These are phyloP conservation scores for Tulasnella sp. DNA, from an alignment of 768 basidiomycete genomes.

Conservation along the genomic window DNA sequence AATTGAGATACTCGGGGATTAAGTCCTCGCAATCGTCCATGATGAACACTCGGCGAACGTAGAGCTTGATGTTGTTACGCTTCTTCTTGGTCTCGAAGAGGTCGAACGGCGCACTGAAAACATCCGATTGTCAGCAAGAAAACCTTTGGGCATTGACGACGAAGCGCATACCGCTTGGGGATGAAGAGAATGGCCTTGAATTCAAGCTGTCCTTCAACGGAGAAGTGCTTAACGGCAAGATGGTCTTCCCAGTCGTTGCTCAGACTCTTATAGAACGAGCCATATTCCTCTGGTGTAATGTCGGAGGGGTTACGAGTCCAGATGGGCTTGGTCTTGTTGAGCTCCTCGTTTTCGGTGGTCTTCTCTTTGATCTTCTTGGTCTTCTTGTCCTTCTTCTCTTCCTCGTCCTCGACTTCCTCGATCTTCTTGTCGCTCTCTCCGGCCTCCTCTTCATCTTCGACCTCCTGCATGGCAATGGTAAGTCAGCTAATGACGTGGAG, in stretches of 20 bases:
- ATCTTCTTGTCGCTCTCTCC: slow-evolving; percentile 64
- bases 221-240: slow-evolving; percentile 99
- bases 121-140: slow-evolving; percentile 8
- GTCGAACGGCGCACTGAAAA: slow-evolving; percentile 83
- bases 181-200: slow-evolving; percentile 99
- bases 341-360: slow-evolving; percentile 84
- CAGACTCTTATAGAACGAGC: slow-evolving; percentile 96
- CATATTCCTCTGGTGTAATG: slow-evolving; percentile 89
- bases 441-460: slow-evolving; percentile 71
- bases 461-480: slow-evolving; percentile 47
- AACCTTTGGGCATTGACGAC: neutral
- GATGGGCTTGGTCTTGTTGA: slow-evolving; percentile 99
- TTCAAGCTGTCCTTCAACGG: slow-evolving; percentile 99
- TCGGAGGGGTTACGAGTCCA: slow-evolving; percentile 98
- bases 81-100: slow-evolving; percentile 99
- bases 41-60: slow-evolving; percentile 99
- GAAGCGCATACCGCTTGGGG: slow-evolving; percentile 70
- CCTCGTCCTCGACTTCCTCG: slow-evolving; percentile 65
- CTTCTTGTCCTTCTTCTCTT: slow-evolving; percentile 83
- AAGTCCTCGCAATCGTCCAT: slow-evolving; percentile 99
- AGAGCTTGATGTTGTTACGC: slow-evolving; percentile 99
- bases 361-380: slow-evolving; percentile 89
- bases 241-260: slow-evolving; percentile 99
- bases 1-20: slow-evolving; percentile 99
- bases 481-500: neutral